Conservation (phyloP, 768 basidiomycete genomes). For the Paxillus ammoniavirescens region DNA sequence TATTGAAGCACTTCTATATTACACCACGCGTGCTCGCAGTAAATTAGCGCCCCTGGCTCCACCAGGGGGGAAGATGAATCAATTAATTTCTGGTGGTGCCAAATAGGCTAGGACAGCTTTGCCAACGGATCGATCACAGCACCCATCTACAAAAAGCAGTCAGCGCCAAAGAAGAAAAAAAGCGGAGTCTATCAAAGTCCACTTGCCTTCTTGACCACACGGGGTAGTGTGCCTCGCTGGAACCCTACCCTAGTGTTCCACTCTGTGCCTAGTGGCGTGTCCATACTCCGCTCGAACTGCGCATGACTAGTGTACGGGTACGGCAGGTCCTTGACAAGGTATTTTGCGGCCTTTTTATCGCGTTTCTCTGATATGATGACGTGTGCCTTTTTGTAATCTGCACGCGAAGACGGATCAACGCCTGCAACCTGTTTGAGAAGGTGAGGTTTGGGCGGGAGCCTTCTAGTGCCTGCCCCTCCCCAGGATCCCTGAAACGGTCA, state of each 20-base stretch:
- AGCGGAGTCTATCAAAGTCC: conserved; percentile 4
- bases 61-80: conserved; percentile 1
- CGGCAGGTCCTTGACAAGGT: conserved; percentile 87
- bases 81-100: not conserved
- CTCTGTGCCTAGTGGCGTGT: conserved; percentile 79
- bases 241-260: conserved; percentile 91
- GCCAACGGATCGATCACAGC: conserved; percentile 67
- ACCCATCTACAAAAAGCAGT: conserved; percentile 52
- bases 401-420: conserved; percentile 72
- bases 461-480: conserved; percentile 77
- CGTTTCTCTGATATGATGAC: conserved; percentile 95
- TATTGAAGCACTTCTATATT: not conserved
- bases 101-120: conserved; percentile 39
- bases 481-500: conserved; percentile 70
- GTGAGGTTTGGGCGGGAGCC: conserved; percentile 59
- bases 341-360: conserved; percentile 91
- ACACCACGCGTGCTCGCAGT: not conserved
- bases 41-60: not conserved
- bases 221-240: conserved; percentile 81
- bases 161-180: not conserved
- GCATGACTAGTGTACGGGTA: conserved; percentile 92
- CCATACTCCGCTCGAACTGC: conserved; percentile 87
- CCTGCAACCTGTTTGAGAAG: conserved; percentile 83
- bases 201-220: conserved; percentile 80
- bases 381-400: conserved; percentile 81